Conservation (phyloP, 805 yeast species). For the Pichia kluyveri region DNA sequence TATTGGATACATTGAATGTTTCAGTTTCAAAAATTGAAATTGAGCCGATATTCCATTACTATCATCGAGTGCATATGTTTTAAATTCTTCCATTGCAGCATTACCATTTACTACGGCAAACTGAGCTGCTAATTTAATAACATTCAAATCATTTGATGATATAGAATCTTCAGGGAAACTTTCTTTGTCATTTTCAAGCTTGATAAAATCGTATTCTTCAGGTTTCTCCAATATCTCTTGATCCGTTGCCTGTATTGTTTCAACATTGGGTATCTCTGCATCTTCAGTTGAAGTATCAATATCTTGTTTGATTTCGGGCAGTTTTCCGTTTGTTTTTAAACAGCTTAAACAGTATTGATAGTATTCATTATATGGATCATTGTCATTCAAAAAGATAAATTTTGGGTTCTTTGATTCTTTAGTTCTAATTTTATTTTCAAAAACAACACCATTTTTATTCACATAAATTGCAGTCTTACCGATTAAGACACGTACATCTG, state of each 20-base stretch:
- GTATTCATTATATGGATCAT: conserved; percentile 48
- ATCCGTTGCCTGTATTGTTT: too few relatives aligned
- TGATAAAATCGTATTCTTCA: conserved; percentile 19
- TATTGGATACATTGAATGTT: conserved; percentile 51
- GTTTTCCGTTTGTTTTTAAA: conserved; percentile 21
- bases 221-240: conserved; percentile 6
- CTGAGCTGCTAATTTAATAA: conserved; percentile 65
- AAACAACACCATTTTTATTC: conserved; percentile 52
- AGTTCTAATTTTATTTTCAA: conserved; percentile 48
- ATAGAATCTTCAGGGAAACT: conserved; percentile 28
- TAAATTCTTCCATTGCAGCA: conserved; percentile 32
- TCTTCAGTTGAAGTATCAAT: too few relatives aligned
- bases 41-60: conserved; percentile 35
- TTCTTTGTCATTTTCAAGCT: conserved; percentile 8
- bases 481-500: conserved; percentile 40
- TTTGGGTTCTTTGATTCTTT: conserved; percentile 39
- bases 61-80: conserved; percentile 14
- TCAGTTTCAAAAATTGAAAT: conserved; percentile 55
- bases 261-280: too few relatives aligned
- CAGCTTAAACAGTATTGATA: conserved; percentile 41
- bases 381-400: conserved; percentile 53
- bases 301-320: conserved; percentile 3
- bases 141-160: conserved; percentile 54
- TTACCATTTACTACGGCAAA: conserved; percentile 55
- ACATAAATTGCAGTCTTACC: conserved; percentile 70